Conservation (phyloP, 2,329 filamentous ascomycete species). For the Colletotrichum costaricense region DNA sequence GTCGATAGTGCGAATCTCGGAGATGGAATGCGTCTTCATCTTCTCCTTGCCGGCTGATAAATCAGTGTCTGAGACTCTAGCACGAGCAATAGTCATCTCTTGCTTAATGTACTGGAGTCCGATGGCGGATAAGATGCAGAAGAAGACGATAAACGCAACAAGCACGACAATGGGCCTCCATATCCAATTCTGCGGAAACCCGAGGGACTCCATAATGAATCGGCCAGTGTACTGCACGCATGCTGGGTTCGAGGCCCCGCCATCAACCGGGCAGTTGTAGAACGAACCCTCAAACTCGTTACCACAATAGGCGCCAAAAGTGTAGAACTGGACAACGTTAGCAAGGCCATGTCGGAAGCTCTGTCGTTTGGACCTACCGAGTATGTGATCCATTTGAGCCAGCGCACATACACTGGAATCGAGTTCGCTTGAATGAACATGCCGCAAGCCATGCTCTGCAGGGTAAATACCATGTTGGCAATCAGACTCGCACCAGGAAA, state of each 20-base stretch:
- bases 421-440: conserved; percentile 81
- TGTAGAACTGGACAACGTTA: conserved; percentile 67
- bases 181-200: conserved; percentile 76
- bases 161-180: conserved; percentile 73
- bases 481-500: conserved; percentile 79
- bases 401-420: conserved; percentile 82
- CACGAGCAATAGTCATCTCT: conserved; percentile 76
- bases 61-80: conserved; percentile 69
- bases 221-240: conserved; percentile 77
- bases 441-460: conserved; percentile 80
- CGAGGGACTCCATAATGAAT: conserved; percentile 76
- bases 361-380: conserved; percentile 55
- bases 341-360: conserved; percentile 27
- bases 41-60: conserved; percentile 78
- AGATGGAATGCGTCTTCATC: conserved; percentile 64
- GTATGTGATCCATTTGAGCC: conserved; percentile 77
- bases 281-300: conserved; percentile 81
- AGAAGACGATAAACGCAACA: conserved; percentile 71
- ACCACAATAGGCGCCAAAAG: conserved; percentile 75
- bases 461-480: conserved; percentile 77
- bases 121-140: conserved; percentile 69
- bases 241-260: conserved; percentile 70
- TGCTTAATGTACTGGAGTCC: conserved; percentile 73
- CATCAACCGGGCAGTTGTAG: conserved; percentile 76
- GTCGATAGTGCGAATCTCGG: conserved; percentile 69